Evolutionary conservation across 352 stramenopile genomes (phyloP).

Genomic region (Phytophthora multivora): DNA sequence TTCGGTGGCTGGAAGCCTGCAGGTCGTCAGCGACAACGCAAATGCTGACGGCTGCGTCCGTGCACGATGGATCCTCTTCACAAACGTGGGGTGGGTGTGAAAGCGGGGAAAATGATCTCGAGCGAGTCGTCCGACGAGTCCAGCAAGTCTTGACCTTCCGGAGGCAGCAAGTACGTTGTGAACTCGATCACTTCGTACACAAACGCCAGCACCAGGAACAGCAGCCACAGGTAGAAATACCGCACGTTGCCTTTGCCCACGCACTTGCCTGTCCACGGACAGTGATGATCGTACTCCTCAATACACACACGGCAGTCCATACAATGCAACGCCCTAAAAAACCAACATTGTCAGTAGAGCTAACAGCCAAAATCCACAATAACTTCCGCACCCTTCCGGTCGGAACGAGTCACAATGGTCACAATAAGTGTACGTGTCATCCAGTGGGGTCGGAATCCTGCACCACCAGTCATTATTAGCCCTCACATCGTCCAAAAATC

Average conservation of each 20-base stretch:
- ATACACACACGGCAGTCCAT: slow-evolving; percentile 90
- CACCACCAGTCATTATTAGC: slow-evolving; percentile 6
- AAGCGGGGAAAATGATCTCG: slow-evolving; percentile 30
- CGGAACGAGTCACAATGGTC: slow-evolving; percentile 82
- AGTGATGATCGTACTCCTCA: slow-evolving; percentile 92
- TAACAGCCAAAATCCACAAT: neutral
- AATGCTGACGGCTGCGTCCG: slow-evolving; percentile 16
- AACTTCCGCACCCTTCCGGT: slow-evolving; percentile 53
- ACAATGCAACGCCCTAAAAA: slow-evolving; percentile 75
- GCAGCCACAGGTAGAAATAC: slow-evolving; percentile 87
- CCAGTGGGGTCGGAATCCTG: slow-evolving; percentile 40
- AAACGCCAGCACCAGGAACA: slow-evolving; percentile 86
- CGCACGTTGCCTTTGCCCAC: slow-evolving; percentile 80
- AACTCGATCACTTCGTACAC: slow-evolving; percentile 91
- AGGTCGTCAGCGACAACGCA: no score
- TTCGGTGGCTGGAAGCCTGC: slow-evolving; percentile 2
- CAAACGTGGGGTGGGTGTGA: slow-evolving; percentile 9
- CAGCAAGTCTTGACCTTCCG: slow-evolving; percentile 45
- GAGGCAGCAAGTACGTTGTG: slow-evolving; percentile 82
- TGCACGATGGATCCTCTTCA: slow-evolving; percentile 25
- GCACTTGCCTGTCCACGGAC: slow-evolving; percentile 93
- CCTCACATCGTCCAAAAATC: neutral
- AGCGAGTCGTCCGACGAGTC: slow-evolving; percentile 46
- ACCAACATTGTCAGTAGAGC: slow-evolving; percentile 8
- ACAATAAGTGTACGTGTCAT: slow-evolving; percentile 78